Percentiles rank a stretch among this genome's conserved stretches.
Conservation (phyloP, 2,329 filamentous ascomycete species). For the Xylaria sp. region DNA sequence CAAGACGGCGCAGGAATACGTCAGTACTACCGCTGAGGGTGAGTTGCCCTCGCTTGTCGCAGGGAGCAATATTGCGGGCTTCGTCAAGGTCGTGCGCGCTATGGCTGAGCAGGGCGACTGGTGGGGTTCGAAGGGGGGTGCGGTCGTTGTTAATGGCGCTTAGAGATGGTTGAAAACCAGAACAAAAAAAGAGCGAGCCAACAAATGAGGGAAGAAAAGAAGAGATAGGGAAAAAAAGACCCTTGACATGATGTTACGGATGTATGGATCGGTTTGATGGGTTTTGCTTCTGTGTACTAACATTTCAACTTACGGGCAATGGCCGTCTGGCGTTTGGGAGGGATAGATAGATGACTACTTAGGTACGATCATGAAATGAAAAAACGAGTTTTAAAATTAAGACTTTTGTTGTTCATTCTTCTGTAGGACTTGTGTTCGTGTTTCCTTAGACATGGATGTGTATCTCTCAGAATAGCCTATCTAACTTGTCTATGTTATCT, state of each 20-base stretch:
- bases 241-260: neutral
- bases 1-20: conserved; percentile 89
- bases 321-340: neutral
- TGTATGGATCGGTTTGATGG: neutral
- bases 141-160: neutral
- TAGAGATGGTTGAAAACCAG: neutral
- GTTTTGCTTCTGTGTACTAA: neutral
- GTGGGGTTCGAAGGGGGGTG: conserved; percentile 72
- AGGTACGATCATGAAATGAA: neutral
- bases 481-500: too few species aligned
- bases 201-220: neutral
- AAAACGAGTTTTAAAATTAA: neutral
- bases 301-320: neutral
- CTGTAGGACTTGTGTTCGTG: too few species aligned
- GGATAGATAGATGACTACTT: neutral
- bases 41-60: conserved; percentile 91
- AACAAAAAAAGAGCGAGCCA: neutral
- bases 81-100: conserved; percentile 92
- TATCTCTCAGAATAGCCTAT: too few species aligned
- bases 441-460: too few species aligned
- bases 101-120: conserved; percentile 98
- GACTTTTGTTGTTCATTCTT: neutral
- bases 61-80: conserved; percentile 96
- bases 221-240: neutral
- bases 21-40: conserved; percentile 70